Conservation (phyloP, 495 filamentous ascomycete species). For the Penicillium cosmopolitanum region DNA sequence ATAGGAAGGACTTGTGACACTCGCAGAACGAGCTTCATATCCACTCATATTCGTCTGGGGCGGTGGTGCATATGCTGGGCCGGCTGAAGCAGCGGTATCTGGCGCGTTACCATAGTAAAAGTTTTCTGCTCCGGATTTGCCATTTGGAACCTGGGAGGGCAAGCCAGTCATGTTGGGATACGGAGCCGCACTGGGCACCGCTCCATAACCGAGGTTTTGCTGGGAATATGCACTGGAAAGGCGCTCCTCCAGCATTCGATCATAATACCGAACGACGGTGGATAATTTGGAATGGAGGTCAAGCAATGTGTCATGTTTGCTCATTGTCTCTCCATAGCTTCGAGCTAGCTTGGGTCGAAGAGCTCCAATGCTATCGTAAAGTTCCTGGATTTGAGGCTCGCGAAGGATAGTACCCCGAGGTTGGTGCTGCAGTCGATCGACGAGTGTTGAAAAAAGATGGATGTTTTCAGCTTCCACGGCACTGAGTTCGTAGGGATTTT, state of each 20-base stretch:
- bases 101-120: slow-evolving; percentile 75
- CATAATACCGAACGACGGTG: slow-evolving; percentile 98
- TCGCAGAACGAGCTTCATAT: slow-evolving; percentile 20
- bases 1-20: slow-evolving; percentile 34
- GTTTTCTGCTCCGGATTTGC: slow-evolving; percentile 66
- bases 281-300: slow-evolving; percentile 94
- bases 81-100: slow-evolving; percentile 41
- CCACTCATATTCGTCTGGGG: slow-evolving; percentile 25
- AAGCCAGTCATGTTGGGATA: slow-evolving; percentile 65
- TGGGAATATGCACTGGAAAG: slow-evolving; percentile 91
- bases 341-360: slow-evolving; percentile 91
- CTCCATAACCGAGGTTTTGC: slow-evolving; percentile 58
- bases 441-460: slow-evolving; percentile 91
- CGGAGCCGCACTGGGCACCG: slow-evolving; percentile 53
- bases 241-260: slow-evolving; percentile 95
- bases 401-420: slow-evolving; percentile 92
- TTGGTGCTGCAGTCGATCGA: slow-evolving; percentile 93
- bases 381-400: slow-evolving; percentile 96
- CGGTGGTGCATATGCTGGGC: slow-evolving; percentile 53
- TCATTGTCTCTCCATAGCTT: slow-evolving; percentile 99
- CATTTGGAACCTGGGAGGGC: slow-evolving; percentile 51
- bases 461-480: slow-evolving; percentile 96
- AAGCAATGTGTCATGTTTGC: slow-evolving; percentile 95
- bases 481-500: slow-evolving; percentile 93
- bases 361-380: slow-evolving; percentile 94